phyloP scores from a whole-genome alignment of 2,329 filamentous ascomycete species.

The Cercospora sp. region DNA sequence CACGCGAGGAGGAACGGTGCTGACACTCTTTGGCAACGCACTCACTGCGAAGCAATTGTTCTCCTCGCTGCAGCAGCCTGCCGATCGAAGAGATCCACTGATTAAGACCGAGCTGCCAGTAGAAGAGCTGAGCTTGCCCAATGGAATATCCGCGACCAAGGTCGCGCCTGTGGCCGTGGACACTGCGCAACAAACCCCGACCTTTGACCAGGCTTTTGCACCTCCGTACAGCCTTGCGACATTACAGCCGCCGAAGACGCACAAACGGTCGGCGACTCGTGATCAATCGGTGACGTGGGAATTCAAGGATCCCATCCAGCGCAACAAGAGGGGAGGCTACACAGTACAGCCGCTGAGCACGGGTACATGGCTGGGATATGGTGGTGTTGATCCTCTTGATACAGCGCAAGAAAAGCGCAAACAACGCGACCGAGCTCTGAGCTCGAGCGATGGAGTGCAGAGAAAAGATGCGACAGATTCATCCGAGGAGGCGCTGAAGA shows the following conservation, averaged over 20 bases:
- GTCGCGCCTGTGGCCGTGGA: slow-evolving; percentile 57
- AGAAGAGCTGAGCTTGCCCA: slow-evolving; percentile 67
- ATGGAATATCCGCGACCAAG: slow-evolving; percentile 69
- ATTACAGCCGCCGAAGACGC: slow-evolving; percentile 66
- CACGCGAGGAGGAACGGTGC: slow-evolving; percentile 56
- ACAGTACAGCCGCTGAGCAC: slow-evolving; percentile 65
- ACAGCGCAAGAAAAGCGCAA: slow-evolving; percentile 61
- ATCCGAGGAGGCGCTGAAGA: slow-evolving; percentile 50
- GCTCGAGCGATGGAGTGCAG: slow-evolving; percentile 60
- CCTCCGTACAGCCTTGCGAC: slow-evolving; percentile 64
- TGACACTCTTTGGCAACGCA: slow-evolving; percentile 76
- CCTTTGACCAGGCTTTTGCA: slow-evolving; percentile 73
- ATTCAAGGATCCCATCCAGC: slow-evolving; percentile 35
- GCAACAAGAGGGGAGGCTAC: slow-evolving; percentile 55
- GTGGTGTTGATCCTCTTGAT: slow-evolving; percentile 46
- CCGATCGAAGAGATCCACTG: slow-evolving; percentile 12
- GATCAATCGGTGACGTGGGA: slow-evolving; percentile 53
- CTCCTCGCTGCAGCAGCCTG: slow-evolving; percentile 68
- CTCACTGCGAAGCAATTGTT: slow-evolving; percentile 76
- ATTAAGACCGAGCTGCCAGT: slow-evolving; percentile 46
- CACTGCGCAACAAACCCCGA: slow-evolving; percentile 54
- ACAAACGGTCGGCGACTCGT: slow-evolving; percentile 66
- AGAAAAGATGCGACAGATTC: slow-evolving; percentile 25
- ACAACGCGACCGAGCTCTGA: slow-evolving; percentile 71
- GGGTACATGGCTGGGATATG: slow-evolving; percentile 65